Evolutionary conservation across 306 rosid genomes (phyloP), one percentile per base, ranked within the genome.

Genomic region (Inga leiocalycina): DNA sequence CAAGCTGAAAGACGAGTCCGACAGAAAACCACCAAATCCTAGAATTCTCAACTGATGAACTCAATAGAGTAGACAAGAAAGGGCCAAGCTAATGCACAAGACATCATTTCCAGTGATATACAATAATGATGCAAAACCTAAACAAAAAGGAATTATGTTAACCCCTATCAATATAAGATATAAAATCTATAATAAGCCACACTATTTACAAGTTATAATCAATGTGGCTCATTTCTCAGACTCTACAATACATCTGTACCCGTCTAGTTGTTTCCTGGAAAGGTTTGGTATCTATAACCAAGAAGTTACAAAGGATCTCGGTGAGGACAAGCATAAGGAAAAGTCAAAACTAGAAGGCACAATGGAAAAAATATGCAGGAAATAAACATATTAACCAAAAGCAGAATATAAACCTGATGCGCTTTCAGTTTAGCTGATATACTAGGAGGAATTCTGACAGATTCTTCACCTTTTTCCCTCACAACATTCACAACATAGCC

Each of bases 401-500:
- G 10, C 83, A 46, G 61, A 34, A 72, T 15, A 51, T 65, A 81
- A 87, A 96, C 99, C 98, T 93, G 99, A 86, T 93, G 99, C 44
- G 90, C 88, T 89, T 93, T 96, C 85, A 96, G 83, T 82, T 96
- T 93, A 10, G 91, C 90, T 32, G 99, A 96, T 87, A 93, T 92
- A 88, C 99, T 96, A 59, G 97, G 92, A 79, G 97, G 97, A 87
- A 93, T 88, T 84, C 94, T 91, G 62, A 93, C 91, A 32, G 98
- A 97, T 79, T 90, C 97, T 89, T 96, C 99, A 72, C 97, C 97
- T 84, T 89, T 91, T 81, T 96, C 99, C 91, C 99, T 92, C 86
- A 90, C 97, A 79, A 93, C 99, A 89, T 96, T 96, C 82, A 96
- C 97, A 79, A 96, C 86, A 82, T 96, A 96, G 79, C 98, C 99